Evolutionary conservation across 2,329 filamentous ascomycete genomes (phyloP), one percentile per base, ranked within the genome.

Genomic region (Penicillium sp.): DNA sequence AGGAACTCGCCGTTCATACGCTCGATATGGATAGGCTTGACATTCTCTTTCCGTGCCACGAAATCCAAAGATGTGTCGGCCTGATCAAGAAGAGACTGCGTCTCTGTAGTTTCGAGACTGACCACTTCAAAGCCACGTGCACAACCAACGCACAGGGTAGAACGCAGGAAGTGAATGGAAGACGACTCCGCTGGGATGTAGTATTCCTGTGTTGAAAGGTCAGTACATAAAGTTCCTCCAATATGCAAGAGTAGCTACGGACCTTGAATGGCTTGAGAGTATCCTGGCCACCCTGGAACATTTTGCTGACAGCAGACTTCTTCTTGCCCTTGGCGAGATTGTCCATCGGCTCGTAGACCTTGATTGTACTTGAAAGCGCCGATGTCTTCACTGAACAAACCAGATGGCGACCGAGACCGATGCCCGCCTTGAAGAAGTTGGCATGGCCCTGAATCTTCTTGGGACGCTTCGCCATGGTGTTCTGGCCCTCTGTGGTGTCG

Each of bases 141-240:
- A 67, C 93, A 97, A 38, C 92, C 93, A 53, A 99, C 93, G 68
- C 93, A 99, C 19, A 99, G 81, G 67, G 95, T 99, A 55, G 88
- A 93, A 65, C 93, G 91, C 60, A 99, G 80, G 78, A 97, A 99
- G 72, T 99, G 93, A 34, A 99, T 93, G 33, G 91, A 96, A 4
- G 89, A 92, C n/a, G 92, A 95, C 75, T 99, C 93, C 6, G 91
- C 93, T 0, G 93, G 93, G 53, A 99, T 96, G 72, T 99, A 99
- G 65, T 96, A 97, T 76, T 99, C 93, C 79, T 83, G 53, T 14
- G 10, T 10, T 4, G 18, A 25, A 61, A n/a, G 45, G 31, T 49
- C 45, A 54, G 52, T 56, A 14, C n/a, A 29, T n/a, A 35, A 41
- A 11, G 10, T 38, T 35, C 8, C 18, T 43, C 25, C 11, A 13